Conservation (phyloP, 371 early-diverging fungal genomes). For the Smittium culicis region DNA sequence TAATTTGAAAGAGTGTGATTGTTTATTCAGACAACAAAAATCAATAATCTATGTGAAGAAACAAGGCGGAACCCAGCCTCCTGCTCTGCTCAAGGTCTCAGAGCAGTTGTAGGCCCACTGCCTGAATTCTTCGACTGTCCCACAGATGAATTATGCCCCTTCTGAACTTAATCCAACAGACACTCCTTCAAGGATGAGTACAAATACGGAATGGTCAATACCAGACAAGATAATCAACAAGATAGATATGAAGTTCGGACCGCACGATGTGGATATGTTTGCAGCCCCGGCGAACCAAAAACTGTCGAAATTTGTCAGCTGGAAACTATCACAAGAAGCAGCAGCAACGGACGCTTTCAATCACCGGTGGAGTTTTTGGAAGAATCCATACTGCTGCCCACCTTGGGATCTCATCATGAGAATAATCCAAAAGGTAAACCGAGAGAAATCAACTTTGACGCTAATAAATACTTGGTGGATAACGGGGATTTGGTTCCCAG, state of each 20-base stretch:
- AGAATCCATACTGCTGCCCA: not conserved
- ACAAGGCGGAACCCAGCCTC: not conserved
- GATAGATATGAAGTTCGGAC: not conserved
- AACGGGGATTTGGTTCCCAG: not conserved
- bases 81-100: not conserved
- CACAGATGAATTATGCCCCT: not conserved
- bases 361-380: not conserved
- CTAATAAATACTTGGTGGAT: not conserved
- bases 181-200: not conserved
- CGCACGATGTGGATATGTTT: not conserved
- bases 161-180: not conserved
- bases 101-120: not conserved
- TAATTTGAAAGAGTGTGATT: not conserved
- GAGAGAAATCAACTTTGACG: not conserved
- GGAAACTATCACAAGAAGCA: not conserved
- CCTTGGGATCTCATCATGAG: not conserved
- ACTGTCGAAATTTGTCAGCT: not conserved
- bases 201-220: not conserved
- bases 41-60: not conserved
- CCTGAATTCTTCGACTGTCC: not conserved
- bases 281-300: not conserved
- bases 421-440: not conserved
- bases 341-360: not conserved
- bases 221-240: not conserved
- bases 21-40: constrained; percentile 1